Evolutionary conservation across 148 eudicot genomes (phyloP).

Genomic region (Rhododendron williamsianum): DNA sequence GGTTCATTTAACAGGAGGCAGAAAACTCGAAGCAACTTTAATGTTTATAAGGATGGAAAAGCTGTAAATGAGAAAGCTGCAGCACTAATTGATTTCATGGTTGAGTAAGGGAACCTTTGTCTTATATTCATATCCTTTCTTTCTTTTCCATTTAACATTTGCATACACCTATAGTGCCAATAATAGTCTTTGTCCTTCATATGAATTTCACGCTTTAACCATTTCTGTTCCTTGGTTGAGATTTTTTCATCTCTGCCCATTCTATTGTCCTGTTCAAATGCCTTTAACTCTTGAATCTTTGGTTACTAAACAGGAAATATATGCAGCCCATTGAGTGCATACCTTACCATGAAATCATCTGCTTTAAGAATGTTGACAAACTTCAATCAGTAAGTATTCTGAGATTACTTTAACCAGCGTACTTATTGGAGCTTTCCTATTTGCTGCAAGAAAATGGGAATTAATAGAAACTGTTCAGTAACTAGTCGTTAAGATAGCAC

Average conservation of each 20-base stretch:
- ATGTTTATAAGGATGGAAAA: conserved; percentile 31
- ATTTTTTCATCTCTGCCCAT: background rate
- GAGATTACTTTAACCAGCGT: background rate
- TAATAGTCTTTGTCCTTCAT: background rate
- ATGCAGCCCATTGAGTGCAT: conserved; percentile 66
- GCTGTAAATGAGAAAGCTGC: conserved; percentile 50
- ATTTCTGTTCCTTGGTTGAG: background rate
- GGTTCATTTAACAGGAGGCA: conserved; percentile 42
- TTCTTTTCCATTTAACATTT: background rate
- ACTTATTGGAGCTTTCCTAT: conserved; percentile 8
- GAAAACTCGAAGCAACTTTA: conserved; percentile 26
- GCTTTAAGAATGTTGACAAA: conserved; percentile 66
- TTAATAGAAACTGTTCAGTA: background rate
- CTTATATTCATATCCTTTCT: background rate
- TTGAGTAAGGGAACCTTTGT: conserved; percentile 42
- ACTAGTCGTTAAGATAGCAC: background rate
- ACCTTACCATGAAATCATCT: conserved; percentile 65
- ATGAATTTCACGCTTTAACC: background rate
- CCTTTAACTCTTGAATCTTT: conserved; percentile 4
- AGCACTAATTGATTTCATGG: conserved; percentile 45
- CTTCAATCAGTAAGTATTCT: conserved; percentile 63
- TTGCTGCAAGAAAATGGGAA: background rate
- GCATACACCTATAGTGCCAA: background rate
- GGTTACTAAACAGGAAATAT: conserved; percentile 42
- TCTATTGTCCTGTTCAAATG: background rate